A percentile compares a stretch with the other conserved stretches of the same genome.
These are phyloP conservation scores for Trichoderma sp. DNA, from an alignment of 2,329 filamentous ascomycete genomes.

Conservation along the genomic window DNA sequence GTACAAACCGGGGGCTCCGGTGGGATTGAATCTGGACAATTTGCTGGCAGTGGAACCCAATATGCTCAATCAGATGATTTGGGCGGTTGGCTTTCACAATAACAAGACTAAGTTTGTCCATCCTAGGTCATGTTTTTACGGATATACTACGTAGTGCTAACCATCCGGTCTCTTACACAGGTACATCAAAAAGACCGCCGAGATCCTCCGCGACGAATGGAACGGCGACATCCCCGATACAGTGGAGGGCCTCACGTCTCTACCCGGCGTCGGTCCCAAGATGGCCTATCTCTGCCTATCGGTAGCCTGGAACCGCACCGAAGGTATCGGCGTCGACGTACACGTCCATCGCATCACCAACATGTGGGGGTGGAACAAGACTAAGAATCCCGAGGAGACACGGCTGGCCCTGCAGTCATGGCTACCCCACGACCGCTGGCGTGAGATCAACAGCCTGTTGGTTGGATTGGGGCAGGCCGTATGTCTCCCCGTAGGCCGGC, in stretches of 20 bases:
- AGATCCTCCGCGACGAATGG: constrained; percentile 69
- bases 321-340: constrained; percentile 89
- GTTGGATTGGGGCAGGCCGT: constrained; percentile 87
- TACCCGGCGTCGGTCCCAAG: constrained; percentile 89
- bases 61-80: constrained; percentile 69
- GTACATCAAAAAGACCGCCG: constrained; percentile 70
- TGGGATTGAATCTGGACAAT: constrained; percentile 70
- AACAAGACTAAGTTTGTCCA: constrained; percentile 71
- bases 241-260: constrained; percentile 68
- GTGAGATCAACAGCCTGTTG: constrained; percentile 86
- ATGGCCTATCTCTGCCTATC: constrained; percentile 90
- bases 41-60: constrained; percentile 69
- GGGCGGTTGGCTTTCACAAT: constrained; percentile 88
- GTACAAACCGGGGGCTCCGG: constrained; percentile 41
- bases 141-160: neutral
- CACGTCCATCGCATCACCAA: constrained; percentile 95
- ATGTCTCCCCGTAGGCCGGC: constrained; percentile 74
- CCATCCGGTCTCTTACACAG: constrained; percentile 27
- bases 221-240: constrained; percentile 76
- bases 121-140: neutral
- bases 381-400: constrained; percentile 78
- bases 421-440: constrained; percentile 83
- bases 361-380: constrained; percentile 87
- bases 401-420: constrained; percentile 72
- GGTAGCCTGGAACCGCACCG: constrained; percentile 61